These are phyloP conservation scores for Xylariaceae sp. DNA, from an alignment of 2,329 filamentous ascomycete genomes.

Conservation along the genomic window DNA sequence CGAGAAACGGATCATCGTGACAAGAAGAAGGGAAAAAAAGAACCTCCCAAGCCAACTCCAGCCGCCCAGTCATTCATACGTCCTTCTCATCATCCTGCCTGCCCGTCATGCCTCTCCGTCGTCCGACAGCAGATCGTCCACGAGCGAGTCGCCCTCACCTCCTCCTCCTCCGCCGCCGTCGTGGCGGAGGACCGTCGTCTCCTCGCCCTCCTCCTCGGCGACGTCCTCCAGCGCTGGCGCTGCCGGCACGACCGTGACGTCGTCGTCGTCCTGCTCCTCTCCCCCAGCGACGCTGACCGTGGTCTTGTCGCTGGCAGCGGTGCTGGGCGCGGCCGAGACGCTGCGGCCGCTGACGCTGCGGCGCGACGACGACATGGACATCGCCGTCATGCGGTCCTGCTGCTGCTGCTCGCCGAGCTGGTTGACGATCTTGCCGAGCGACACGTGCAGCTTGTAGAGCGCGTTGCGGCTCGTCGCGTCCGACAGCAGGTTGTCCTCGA, in stretches of 20 bases:
- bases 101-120: constrained; percentile 7
- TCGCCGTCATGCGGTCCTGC: constrained; percentile 8
- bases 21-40: not conserved
- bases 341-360: constrained; percentile 11
- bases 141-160: constrained; percentile 4
- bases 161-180: constrained; percentile 4
- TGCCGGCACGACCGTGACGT: constrained; percentile 3
- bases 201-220: constrained; percentile 9
- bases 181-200: constrained; percentile 2
- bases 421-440: constrained; percentile 61
- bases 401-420: constrained; percentile 36
- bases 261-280: constrained; percentile 4
- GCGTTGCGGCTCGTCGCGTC: constrained; percentile 58
- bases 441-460: constrained; percentile 61
- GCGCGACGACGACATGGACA: not conserved
- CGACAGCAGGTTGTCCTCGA: constrained; percentile 52
- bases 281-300: constrained; percentile 1
- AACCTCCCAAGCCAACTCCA: not conserved
- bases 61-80: not conserved
- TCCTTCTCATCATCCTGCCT: constrained; percentile 1
- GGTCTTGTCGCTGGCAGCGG: too few relatives aligned
- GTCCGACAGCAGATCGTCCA: constrained; percentile 11
- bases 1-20: too few relatives aligned
- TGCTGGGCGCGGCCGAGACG: constrained; percentile 8
- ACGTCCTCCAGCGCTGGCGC: constrained; percentile 9